Percentiles rank a stretch among this genome's conserved stretches.
These are phyloP conservation scores for Nannochloropsis gaditana DNA, from an alignment of 108 stramenopile species.

Conservation along the genomic window DNA sequence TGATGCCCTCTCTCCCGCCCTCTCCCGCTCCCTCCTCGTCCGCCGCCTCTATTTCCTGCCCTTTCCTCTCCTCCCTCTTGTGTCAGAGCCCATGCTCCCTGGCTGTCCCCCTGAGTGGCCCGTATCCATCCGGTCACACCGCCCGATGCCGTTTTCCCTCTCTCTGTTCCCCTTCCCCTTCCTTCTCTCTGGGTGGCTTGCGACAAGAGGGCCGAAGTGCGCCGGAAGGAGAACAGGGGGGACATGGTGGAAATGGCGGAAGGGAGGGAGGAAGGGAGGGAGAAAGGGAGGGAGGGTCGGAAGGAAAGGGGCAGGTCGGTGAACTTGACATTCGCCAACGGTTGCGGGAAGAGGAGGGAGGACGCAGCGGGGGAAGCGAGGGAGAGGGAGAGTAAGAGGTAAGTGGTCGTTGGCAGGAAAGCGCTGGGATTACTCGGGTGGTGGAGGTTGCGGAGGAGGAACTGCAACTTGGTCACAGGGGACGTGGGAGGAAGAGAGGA, in stretches of 20 bases:
- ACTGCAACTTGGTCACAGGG: background rate
- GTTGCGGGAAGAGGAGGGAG: background rate
- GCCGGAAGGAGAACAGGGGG: conserved; percentile 1
- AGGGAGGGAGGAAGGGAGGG: background rate
- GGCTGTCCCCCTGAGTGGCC: background rate
- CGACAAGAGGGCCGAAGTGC: background rate
- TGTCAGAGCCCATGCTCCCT: background rate
- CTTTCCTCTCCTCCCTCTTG: background rate
- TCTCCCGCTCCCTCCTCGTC: conserved; percentile 10
- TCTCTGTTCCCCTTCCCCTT: background rate
- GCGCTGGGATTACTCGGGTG: background rate
- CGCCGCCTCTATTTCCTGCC: background rate
- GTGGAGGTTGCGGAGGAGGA: background rate
- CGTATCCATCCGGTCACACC: background rate
- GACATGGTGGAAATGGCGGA: background rate
- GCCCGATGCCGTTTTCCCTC: background rate
- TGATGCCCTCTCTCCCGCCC: background rate
- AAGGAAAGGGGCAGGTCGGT: background rate
- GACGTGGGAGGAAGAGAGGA: background rate
- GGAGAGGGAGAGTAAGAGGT: conserved; percentile 17
- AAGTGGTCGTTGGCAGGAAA: background rate
- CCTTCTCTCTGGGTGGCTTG: background rate
- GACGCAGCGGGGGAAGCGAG: background rate
- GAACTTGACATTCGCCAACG: background rate
- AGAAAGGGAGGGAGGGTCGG: background rate